A percentile compares a stretch with the other conserved stretches of the same genome.
These are phyloP conservation scores for Colletotrichum simmondsii DNA, from an alignment of 2,329 filamentous ascomycete genomes.

Conservation along the genomic window DNA sequence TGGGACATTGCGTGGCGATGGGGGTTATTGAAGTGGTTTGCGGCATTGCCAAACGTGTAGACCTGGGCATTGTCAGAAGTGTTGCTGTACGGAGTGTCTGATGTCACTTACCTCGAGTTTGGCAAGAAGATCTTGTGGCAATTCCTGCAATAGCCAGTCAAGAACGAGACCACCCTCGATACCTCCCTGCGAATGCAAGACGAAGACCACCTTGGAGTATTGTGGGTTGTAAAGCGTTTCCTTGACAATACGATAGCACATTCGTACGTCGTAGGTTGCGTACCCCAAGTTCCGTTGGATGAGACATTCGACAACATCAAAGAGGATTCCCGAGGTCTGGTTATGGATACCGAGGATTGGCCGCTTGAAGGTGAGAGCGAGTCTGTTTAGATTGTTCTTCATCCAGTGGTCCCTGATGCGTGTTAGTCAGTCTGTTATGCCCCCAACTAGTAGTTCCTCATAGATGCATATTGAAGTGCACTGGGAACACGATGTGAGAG, in stretches of 20 bases:
- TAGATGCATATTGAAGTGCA: background rate
- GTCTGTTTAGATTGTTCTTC: constrained; percentile 75
- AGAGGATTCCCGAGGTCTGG: constrained; percentile 77
- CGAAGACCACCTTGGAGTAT: constrained; percentile 78
- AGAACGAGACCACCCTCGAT: constrained; percentile 79
- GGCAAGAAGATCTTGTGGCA: constrained; percentile 71
- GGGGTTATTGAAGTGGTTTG: constrained; percentile 86
- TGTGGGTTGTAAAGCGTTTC: constrained; percentile 69
- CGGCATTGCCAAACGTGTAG: constrained; percentile 82
- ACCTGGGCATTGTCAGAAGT: constrained; percentile 48
- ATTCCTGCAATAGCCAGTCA: constrained; percentile 81
- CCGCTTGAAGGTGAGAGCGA: constrained; percentile 78
- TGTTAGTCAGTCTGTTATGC: constrained; percentile 1
- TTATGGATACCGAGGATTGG: constrained; percentile 81
- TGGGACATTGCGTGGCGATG: constrained; percentile 43
- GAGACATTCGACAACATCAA: constrained; percentile 82
- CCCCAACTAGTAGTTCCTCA: background rate
- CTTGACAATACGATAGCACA: constrained; percentile 73
- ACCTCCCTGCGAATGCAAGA: constrained; percentile 82
- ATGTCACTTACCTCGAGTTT: constrained; percentile 67
- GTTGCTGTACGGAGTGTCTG: too few relatives aligned
- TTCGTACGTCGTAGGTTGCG: constrained; percentile 74
- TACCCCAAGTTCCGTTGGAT: constrained; percentile 81
- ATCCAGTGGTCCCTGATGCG: constrained; percentile 69
- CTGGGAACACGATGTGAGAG: background rate